Evolutionary conservation across 2,329 filamentous ascomycete species (phyloP).

Genomic region (Teratosphaeria pseudoeucalypti): DNA sequence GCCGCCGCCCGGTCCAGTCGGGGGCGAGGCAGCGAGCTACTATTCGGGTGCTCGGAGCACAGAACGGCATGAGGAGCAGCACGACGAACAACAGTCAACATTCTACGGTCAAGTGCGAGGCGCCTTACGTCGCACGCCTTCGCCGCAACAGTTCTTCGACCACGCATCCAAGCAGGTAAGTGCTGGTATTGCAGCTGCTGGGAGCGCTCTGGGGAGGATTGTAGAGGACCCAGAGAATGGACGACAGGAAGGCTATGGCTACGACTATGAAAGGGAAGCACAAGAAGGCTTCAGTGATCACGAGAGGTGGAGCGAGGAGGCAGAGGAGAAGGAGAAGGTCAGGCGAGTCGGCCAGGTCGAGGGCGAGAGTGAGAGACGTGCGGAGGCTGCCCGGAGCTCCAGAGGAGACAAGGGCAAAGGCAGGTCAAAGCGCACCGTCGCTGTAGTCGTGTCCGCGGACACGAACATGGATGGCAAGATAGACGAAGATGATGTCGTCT

Average conservation of each 20-base stretch:
- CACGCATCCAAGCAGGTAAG: slow-evolving; percentile 70
- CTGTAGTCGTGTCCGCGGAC: slow-evolving; percentile 78
- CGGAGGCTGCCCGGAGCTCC: slow-evolving; percentile 9
- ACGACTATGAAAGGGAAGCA: slow-evolving; percentile 16
- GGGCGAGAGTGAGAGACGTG: slow-evolving; percentile 14
- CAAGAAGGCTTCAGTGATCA: slow-evolving; percentile 49
- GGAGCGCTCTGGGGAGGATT: slow-evolving; percentile 71
- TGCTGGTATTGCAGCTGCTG: slow-evolving; percentile 72
- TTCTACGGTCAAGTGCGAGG: slow-evolving; percentile 55
- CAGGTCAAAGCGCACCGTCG: slow-evolving; percentile 57
- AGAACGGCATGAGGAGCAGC: not conserved
- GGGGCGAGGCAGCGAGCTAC: slow-evolving; percentile 21
- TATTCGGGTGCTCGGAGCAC: slow-evolving; percentile 8
- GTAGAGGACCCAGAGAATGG: slow-evolving; percentile 66
- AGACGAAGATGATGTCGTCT: slow-evolving; percentile 34
- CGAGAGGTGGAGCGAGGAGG: slow-evolving; percentile 86
- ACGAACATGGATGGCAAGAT: slow-evolving; percentile 44
- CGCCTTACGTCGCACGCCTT: slow-evolving; percentile 70
- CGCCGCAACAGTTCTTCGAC: slow-evolving; percentile 80
- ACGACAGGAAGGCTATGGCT: slow-evolving; percentile 6
- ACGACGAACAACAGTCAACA: not conserved
- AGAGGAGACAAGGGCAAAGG: slow-evolving; percentile 15
- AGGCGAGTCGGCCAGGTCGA: slow-evolving; percentile 14
- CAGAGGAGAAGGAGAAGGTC: slow-evolving; percentile 47
- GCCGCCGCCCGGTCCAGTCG: slow-evolving; percentile 16